phyloP scores from a whole-genome alignment of 768 basidiomycete species.

The Polyporus arcularius region DNA sequence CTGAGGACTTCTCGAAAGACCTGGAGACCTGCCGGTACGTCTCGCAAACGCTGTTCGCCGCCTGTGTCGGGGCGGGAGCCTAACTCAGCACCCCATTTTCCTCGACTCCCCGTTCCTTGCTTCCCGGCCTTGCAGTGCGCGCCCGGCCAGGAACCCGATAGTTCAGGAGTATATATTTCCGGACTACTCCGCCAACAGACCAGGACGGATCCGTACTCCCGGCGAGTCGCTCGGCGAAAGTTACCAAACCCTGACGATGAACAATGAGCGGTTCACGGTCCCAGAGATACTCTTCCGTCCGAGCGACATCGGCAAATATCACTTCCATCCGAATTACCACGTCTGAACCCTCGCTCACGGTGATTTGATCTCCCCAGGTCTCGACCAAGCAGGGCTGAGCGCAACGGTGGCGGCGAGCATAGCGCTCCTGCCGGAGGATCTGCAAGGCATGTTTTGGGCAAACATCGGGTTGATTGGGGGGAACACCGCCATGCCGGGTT shows the following conservation, averaged over 20 bases:
- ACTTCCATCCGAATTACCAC: neutral
- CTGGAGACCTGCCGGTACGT: constrained; percentile 79
- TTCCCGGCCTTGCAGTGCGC: constrained; percentile 39
- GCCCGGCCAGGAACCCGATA: constrained; percentile 63
- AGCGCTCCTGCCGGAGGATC: constrained; percentile 69
- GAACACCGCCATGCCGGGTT: constrained; percentile 71
- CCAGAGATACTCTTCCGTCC: constrained; percentile 94
- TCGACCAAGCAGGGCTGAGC: constrained; percentile 81
- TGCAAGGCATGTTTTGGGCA: constrained; percentile 94
- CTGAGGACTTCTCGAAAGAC: constrained; percentile 69
- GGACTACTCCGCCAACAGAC: constrained; percentile 72
- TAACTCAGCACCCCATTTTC: neutral
- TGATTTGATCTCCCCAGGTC: constrained; percentile 43
- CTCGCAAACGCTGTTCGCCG: neutral
- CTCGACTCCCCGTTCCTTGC: neutral
- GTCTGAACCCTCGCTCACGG: constrained; percentile 12
- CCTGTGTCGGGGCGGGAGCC: neutral
- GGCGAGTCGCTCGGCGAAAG: constrained; percentile 55
- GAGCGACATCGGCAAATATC: constrained; percentile 73
- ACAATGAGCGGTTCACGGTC: constrained; percentile 88
- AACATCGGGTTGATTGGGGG: constrained; percentile 93
- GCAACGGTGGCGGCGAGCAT: constrained; percentile 78
- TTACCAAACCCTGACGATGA: constrained; percentile 80
- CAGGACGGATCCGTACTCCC: constrained; percentile 54
- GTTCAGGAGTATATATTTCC: constrained; percentile 91